These are phyloP conservation scores for Trebouxia sp. DNA, from an alignment of 139 green algal species.

Conservation along the genomic window DNA sequence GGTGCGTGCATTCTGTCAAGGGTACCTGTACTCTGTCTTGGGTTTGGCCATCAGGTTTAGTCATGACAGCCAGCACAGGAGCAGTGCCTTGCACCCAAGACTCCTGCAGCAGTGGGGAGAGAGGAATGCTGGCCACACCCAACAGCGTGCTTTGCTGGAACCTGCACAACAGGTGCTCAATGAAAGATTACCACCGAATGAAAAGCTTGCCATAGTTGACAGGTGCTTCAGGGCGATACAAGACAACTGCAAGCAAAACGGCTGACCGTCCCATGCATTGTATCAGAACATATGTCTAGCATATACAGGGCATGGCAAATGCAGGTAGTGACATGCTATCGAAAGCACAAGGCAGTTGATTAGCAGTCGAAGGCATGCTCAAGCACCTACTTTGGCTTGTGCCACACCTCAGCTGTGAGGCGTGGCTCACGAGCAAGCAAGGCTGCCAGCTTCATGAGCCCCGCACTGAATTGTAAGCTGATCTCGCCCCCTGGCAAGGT, in stretches of 20 bases:
- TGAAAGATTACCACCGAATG: too few species aligned
- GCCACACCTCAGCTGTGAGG: slow-evolving; percentile 44
- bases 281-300: too few species aligned
- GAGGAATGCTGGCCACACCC: slow-evolving; percentile 39
- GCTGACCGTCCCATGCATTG: too few species aligned
- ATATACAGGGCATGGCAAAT: too few species aligned
- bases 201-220: too few species aligned
- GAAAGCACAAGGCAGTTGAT: not conserved
- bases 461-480: slow-evolving; percentile 30
- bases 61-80: slow-evolving; percentile 39
- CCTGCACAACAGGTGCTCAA: not conserved
- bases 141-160: slow-evolving; percentile 38
- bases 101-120: slow-evolving; percentile 50
- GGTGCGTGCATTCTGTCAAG: too few species aligned
- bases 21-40: slow-evolving; percentile 19
- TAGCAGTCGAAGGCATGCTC: not conserved
- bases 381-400: slow-evolving; percentile 28
- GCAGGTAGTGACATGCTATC: too few species aligned
- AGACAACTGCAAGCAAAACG: too few species aligned
- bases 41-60: not conserved
- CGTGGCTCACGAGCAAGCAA: slow-evolving; percentile 5
- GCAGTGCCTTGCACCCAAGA: slow-evolving; percentile 49
- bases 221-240: too few species aligned
- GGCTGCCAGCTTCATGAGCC: slow-evolving; percentile 34
- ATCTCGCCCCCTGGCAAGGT: slow-evolving; percentile 32